A percentile compares a stretch with the other conserved stretches of the same genome.
Conservation (phyloP, 805 yeast species). For the Saturnispora sanitii region DNA sequence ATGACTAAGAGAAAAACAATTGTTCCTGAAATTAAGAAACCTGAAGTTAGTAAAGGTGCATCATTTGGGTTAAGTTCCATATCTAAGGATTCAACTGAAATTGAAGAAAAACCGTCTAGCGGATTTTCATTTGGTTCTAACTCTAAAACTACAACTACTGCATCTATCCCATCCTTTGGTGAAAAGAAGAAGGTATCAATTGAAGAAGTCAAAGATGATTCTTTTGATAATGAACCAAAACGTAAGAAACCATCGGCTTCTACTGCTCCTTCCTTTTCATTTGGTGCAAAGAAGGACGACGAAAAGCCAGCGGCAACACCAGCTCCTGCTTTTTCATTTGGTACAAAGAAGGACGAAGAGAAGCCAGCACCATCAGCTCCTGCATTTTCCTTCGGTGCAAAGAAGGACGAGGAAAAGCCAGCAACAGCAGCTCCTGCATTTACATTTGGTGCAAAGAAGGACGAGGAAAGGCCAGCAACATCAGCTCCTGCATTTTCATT, state of each 20-base stretch:
- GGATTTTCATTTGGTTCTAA: conserved; percentile 12
- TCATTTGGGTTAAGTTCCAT: not conserved
- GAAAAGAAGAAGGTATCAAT: not conserved
- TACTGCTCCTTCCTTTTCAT: conserved; percentile 3
- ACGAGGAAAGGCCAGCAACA: not conserved
- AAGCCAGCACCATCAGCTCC: conserved; percentile 11
- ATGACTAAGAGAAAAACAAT: conserved; percentile 10
- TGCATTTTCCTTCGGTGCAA: conserved; percentile 11
- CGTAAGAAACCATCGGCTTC: not conserved
- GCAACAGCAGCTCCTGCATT: conserved; percentile 1
- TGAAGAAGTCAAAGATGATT: not conserved
- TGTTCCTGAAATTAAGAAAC: not conserved
- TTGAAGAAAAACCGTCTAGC: conserved; percentile 4
- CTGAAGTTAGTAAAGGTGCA: not conserved
- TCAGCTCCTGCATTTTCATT: conserved; percentile 10
- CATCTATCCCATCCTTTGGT: not conserved
- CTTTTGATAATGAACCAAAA: not conserved
- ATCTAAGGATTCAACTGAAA: not conserved
- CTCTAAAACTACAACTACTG: not conserved
- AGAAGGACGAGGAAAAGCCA: not conserved
- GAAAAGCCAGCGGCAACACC: not conserved
- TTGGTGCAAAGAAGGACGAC: conserved; percentile 1
- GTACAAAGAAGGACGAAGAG: conserved; percentile 4
- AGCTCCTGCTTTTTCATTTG: not conserved
- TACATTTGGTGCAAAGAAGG: conserved; percentile 1